phyloP scores from a whole-genome alignment of 2,329 filamentous ascomycete genomes.

The Cladosporium sp. region DNA sequence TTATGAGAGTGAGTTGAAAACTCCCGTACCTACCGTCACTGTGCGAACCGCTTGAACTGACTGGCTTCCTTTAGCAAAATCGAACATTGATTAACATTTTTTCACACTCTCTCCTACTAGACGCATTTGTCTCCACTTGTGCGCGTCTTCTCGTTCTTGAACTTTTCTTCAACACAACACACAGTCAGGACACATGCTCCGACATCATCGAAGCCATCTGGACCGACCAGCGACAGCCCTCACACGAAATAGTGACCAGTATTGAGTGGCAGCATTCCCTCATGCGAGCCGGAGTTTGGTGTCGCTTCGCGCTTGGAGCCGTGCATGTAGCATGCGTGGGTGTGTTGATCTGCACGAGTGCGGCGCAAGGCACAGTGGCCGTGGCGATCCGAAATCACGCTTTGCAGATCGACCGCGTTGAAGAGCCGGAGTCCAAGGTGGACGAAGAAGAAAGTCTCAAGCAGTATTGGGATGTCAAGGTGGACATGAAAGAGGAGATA shows the following conservation, averaged over 20 bases:
- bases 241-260: not conserved
- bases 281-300: slow-evolving; percentile 2
- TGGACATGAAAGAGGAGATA: slow-evolving; percentile 1
- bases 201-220: slow-evolving; percentile 12
- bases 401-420: not conserved
- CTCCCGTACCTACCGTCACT: not conserved
- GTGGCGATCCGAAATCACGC: slow-evolving; percentile 2
- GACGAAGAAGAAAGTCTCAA: not conserved
- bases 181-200: slow-evolving; percentile 9
- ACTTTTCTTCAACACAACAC: slow-evolving; percentile 10
- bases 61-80: not conserved
- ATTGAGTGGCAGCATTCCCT: slow-evolving; percentile 5
- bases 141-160: slow-evolving; percentile 7
- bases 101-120: slow-evolving; percentile 6
- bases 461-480: not conserved
- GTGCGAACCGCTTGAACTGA: not conserved
- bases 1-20: slow-evolving; percentile 1
- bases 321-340: slow-evolving; percentile 8
- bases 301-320: slow-evolving; percentile 4
- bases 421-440: not conserved
- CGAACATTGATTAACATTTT: slow-evolving; percentile 7
- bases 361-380: slow-evolving; percentile 10
- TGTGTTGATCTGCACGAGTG: slow-evolving; percentile 6
- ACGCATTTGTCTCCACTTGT: slow-evolving; percentile 10
- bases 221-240: slow-evolving; percentile 9